Evolutionary conservation across 495 filamentous ascomycete species (phyloP), one percentile per base, ranked within the genome.

Genomic region (Annulohypoxylon stygium): DNA sequence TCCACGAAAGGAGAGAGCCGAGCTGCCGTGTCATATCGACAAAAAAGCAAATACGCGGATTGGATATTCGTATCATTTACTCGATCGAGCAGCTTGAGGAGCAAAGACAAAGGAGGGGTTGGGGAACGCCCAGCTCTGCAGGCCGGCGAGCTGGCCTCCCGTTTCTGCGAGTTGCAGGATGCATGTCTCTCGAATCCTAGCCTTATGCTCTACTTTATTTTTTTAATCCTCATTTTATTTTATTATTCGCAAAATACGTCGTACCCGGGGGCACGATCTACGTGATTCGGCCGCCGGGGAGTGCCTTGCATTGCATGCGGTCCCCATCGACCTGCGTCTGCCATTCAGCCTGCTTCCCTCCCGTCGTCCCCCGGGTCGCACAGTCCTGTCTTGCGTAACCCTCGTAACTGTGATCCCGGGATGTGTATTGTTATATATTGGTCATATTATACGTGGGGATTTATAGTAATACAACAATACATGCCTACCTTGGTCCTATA

Each of bases 221-320:
- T 11, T 30, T 30, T 30, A 4, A 30, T 6, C 30, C 30, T 30
- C 5, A 30, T 30, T 30, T 3, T 30, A 4, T 30, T 30, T 30
- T 30, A 30, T 30, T 30, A 3, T 6, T 30, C 30, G 30, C 30
- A 30, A 3, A 30, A 30, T 6, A 36, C 1, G 53, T 33, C 8
- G 30, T 11, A 37, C 53, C 33, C n/a, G 53, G 26, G 23, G 23
- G 5, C 25, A 57, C 20, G 33, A 57, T 37, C 53, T 16, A 33
- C 14, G 30, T 47, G 45, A 68, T 68, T 61, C 45, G 65, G 57
- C 41, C 26, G 45, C 41, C 20, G 36, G 18, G 36, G 36, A 36
- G 37, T 68, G 65, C 65, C 65, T 68, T 68, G 65, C 65, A 61
- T 68, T 68, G 65, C 55, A 68, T 61, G 45, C 45, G 41, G 25